Evolutionary conservation across 176 grass and related monocot genomes (phyloP).

Genomic region (Neostapfia colusana): DNA sequence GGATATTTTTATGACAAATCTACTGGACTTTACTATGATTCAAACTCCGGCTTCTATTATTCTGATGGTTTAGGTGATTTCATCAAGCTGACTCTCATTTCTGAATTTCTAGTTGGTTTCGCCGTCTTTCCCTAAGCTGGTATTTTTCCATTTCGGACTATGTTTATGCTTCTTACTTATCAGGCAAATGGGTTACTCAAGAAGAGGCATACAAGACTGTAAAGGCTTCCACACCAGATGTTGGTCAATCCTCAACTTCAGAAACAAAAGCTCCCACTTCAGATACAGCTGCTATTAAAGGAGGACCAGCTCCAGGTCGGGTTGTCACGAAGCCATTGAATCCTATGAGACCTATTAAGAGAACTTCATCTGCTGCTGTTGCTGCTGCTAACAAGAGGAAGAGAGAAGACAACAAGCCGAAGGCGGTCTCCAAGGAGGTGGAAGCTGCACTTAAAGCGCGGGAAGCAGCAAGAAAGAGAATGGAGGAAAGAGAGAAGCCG

Average conservation of each 20-base stretch:
- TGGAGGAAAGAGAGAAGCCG: conserved; percentile 86
- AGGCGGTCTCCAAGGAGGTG: conserved; percentile 77
- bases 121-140: neutral
- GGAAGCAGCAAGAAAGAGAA: conserved; percentile 77
- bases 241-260: conserved; percentile 47
- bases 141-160: neutral
- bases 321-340: conserved; percentile 69
- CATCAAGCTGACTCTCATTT: neutral
- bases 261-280: conserved; percentile 35
- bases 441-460: conserved; percentile 65
- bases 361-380: conserved; percentile 46
- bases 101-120: neutral
- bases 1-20: conserved; percentile 76
- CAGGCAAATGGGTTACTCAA: conserved; percentile 80
- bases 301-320: conserved; percentile 64
- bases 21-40: conserved; percentile 70
- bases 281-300: conserved; percentile 31
- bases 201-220: conserved; percentile 71
- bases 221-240: conserved; percentile 37
- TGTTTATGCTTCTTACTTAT: conserved; percentile 16
- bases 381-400: conserved; percentile 72
- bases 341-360: conserved; percentile 62
- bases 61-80: conserved; percentile 64
- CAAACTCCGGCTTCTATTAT: conserved; percentile 82
- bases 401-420: conserved; percentile 60